Conservation (phyloP, 2,329 filamentous ascomycete genomes). For the Lachnellula hyalina region DNA sequence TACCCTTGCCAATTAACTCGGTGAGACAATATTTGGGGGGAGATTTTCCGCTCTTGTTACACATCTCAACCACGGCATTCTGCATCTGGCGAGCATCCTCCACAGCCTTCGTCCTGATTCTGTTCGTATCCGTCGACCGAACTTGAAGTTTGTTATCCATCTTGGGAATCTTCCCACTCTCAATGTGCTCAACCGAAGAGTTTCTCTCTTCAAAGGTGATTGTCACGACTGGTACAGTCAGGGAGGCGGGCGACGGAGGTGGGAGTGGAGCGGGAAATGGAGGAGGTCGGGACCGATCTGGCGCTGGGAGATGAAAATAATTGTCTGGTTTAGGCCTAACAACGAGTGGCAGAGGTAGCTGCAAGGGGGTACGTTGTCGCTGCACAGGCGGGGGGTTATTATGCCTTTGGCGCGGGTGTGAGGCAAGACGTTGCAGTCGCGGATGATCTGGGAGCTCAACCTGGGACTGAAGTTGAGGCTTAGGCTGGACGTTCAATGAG, state of each 20-base stretch:
- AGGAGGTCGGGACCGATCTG: too few species aligned
- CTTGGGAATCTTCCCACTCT: background rate
- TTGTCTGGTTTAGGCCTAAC: too few species aligned
- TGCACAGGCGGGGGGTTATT: too few species aligned
- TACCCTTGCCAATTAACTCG: slow-evolving; percentile 71
- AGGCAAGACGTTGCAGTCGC: too few species aligned
- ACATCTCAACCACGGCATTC: slow-evolving; percentile 55
- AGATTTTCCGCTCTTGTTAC: slow-evolving; percentile 52
- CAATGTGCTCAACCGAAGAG: background rate
- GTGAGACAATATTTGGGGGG: slow-evolving; percentile 62
- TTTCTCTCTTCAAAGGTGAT: background rate
- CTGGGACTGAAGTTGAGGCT: background rate
- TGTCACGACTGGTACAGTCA: background rate
- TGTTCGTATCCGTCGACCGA: slow-evolving; percentile 11
- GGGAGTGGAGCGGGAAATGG: too few species aligned
- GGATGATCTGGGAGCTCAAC: background rate
- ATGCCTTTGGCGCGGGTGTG: too few species aligned
- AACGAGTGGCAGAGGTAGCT: too few species aligned
- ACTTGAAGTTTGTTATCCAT: slow-evolving; percentile 10
- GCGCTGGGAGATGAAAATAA: too few species aligned
- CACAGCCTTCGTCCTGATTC: slow-evolving; percentile 32
- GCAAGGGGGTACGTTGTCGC: too few species aligned
- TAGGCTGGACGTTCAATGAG: background rate
- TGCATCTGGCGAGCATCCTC: slow-evolving; percentile 70
- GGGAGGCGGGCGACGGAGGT: background rate